Conservation (phyloP, 1,284 basidiomycete species). For the Malassezia yamatoensis region DNA sequence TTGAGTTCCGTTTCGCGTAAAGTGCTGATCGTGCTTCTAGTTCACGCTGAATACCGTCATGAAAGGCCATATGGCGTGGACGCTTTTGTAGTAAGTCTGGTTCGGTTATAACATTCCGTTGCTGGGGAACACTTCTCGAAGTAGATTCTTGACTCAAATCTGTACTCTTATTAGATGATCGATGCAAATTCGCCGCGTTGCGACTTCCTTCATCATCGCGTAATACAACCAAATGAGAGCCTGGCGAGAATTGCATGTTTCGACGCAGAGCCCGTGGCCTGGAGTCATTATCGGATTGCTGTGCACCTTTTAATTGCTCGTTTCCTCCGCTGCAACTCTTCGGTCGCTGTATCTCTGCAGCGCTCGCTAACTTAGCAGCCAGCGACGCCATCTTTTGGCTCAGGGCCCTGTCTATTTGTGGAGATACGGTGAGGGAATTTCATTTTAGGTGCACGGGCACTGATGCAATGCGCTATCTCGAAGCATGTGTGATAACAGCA, state of each 20-base stretch:
- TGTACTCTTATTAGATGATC: too few relatives aligned
- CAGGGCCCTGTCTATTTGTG: neutral
- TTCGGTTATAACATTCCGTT: too few relatives aligned
- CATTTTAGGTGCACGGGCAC: too few relatives aligned
- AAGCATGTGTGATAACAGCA: too few relatives aligned
- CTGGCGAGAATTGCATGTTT: constrained; percentile 2
- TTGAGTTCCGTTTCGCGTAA: neutral
- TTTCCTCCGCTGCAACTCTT: neutral
- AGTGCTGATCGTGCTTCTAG: constrained; percentile 3
- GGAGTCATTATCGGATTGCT: too few relatives aligned
- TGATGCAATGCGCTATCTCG: too few relatives aligned
- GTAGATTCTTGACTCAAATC: too few relatives aligned
- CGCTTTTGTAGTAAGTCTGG: neutral
- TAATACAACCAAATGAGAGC: constrained; percentile 9
- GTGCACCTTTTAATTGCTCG: neutral
- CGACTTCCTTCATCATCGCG: neutral
- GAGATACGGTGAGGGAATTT: too few relatives aligned
- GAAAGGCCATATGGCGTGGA: neutral
- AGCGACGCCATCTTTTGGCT: neutral
- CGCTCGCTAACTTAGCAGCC: neutral
- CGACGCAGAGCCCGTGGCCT: neutral
- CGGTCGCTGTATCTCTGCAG: neutral
- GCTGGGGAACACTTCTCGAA: too few relatives aligned
- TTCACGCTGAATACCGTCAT: neutral
- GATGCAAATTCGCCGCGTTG: too few relatives aligned